phyloP scores from a whole-genome alignment of 2,329 filamentous ascomycete species.

The Cercospora berteroae region DNA sequence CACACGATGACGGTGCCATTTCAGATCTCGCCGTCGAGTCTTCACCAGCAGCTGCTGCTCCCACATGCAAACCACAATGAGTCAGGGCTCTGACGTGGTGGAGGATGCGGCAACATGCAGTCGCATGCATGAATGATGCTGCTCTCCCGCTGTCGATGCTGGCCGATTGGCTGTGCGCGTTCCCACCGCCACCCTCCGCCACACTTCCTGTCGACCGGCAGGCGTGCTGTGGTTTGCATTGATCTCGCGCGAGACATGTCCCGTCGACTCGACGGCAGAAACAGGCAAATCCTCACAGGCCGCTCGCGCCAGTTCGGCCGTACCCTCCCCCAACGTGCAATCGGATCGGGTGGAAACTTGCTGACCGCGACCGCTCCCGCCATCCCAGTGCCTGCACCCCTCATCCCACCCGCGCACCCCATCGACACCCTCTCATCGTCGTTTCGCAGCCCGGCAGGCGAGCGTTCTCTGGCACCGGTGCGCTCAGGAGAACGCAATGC shows the following conservation, averaged over 20 bases:
- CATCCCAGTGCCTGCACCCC: background rate
- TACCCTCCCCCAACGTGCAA: background rate
- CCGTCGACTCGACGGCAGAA: background rate
- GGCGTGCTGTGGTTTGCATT: background rate
- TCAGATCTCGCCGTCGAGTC: background rate
- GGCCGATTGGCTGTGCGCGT: constrained; percentile 17
- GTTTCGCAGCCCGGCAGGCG: background rate
- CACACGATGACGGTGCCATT: background rate
- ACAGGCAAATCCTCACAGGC: background rate
- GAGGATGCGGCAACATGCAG: constrained; percentile 7
- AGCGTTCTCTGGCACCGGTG: background rate
- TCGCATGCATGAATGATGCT: constrained; percentile 22
- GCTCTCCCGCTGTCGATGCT: constrained; percentile 9
- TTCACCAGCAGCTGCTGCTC: background rate
- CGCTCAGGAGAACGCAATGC: background rate
- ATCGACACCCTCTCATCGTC: background rate
- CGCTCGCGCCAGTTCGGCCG: background rate
- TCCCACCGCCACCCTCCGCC: constrained; percentile 16
- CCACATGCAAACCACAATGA: constrained; percentile 19
- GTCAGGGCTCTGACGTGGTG: constrained; percentile 11
- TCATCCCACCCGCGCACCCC: background rate
- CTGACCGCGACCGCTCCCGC: constrained; percentile 3
- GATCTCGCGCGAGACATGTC: background rate
- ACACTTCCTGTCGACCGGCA: background rate
- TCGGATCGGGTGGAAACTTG: background rate